A percentile compares a stretch with the other conserved stretches of the same genome.
phyloP scores from a whole-genome alignment of 148 eudicot genomes.

The Gaultheria prostrata region DNA sequence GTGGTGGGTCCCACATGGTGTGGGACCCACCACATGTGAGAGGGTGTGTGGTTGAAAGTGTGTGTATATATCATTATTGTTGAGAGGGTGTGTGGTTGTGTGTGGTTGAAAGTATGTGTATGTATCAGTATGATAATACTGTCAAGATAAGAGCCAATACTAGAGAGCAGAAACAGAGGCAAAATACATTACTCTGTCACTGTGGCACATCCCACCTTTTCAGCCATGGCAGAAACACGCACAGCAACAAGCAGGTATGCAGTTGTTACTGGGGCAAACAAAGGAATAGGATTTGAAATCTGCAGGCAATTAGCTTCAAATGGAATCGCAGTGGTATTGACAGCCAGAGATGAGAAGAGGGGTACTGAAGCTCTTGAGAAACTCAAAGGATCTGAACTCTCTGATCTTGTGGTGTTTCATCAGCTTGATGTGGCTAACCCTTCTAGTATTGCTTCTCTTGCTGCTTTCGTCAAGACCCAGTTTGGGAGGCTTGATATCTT shows the following conservation, averaged over 20 bases:
- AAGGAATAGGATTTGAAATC: constrained; percentile 24
- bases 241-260: constrained; percentile 16
- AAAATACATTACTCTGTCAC: neutral
- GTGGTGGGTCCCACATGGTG: no score
- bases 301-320: constrained; percentile 26
- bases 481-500: constrained; percentile 12
- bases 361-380: constrained; percentile 33
- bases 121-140: no score
- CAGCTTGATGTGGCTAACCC: constrained; percentile 27
- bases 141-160: neutral
- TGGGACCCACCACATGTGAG: no score
- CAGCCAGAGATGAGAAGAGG: constrained; percentile 26
- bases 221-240: neutral
- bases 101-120: no score
- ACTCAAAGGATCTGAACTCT: constrained; percentile 20
- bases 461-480: constrained; percentile 23
- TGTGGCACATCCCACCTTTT: neutral
- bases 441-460: constrained; percentile 21
- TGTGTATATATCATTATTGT: no score
- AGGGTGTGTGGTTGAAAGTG: no score
- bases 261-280: constrained; percentile 24
- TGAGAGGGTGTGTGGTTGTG: no score
- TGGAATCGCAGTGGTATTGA: constrained; percentile 20
- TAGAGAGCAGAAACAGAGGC: neutral
- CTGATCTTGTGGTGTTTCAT: constrained; percentile 21